Base-by-base conservation (phyloP, 163 green algal genomes). In the Chloromonas sp. region DNA sequence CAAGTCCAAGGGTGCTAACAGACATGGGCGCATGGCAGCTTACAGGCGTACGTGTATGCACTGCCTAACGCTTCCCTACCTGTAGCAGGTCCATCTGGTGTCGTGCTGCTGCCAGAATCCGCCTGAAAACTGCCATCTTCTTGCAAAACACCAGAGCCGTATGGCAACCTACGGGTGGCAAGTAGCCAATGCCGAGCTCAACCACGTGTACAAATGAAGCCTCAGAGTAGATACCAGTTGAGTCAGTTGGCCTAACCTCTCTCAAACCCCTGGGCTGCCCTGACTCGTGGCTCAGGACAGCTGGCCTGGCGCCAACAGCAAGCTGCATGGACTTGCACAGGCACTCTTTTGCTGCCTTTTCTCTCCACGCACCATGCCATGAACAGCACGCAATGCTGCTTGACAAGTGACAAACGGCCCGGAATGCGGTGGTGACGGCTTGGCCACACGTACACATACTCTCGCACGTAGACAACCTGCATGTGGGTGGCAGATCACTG, bases 371-470 rank as follows among this genome's bases (percentile, higher is more conserved):
- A 82, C 85, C 85, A 91, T 14, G 88, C 81, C 77, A 91, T 79
- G 79, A 91, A 91, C 5, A 89, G 74, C 60, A 91, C 88, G 66
- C 60, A 78, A 62, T 84, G 81, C 62, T 91, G 88, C 82, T 89
- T 91, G 70, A 88, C 80, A 11, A 92, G 74, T 2, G 85, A 90
- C 59, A 92, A 83, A 5, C 87, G 85, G 60, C 87, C 87, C 8
- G 76, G 61, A 84, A 95, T 94, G 81, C 89, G 85, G 66, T 90
- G 71, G 0, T 77, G 82, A 8, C 83, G 86, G 57, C 85, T 86
- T 3, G 90, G 90, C 88, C 88, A 90, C 14, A 93, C 86, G 0
- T 87, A 85, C 2, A 95, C 92, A 13, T 84, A 80, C 62, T 94
- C 88, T n/a, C 88, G 80, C 71, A 91, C 82, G 79, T 89, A 92